These are phyloP conservation scores for Neurospora cerealis DNA, from an alignment of 495 filamentous ascomycete species.

Conservation along the genomic window DNA sequence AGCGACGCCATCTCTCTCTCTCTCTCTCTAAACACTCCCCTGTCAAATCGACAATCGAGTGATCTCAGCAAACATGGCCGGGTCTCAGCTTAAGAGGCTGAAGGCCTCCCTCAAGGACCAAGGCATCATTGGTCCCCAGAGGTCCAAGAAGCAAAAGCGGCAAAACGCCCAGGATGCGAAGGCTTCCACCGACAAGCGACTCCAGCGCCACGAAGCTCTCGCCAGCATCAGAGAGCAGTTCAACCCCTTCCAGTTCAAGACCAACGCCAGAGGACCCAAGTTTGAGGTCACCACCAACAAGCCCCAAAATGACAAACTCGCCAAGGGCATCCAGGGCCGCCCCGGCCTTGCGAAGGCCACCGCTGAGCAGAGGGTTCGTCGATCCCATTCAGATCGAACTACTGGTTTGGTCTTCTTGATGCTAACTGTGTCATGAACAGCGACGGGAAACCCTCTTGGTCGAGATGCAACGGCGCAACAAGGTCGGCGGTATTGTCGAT, in stretches of 20 bases:
- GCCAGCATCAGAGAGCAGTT: constrained; percentile 84
- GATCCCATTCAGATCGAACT: neutral
- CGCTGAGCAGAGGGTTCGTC: constrained; percentile 73
- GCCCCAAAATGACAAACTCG: constrained; percentile 36
- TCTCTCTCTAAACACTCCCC: neutral
- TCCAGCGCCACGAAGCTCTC: constrained; percentile 64
- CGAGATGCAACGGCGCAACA: constrained; percentile 78
- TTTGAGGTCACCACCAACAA: constrained; percentile 61
- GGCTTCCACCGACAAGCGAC: constrained; percentile 51
- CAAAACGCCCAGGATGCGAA: constrained; percentile 56
- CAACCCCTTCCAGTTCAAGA: constrained; percentile 93
- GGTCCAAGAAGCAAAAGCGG: constrained; percentile 85
- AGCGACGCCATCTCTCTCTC: neutral
- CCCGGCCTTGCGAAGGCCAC: constrained; percentile 76
- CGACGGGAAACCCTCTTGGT: constrained; percentile 69
- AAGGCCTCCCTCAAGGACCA: constrained; percentile 81
- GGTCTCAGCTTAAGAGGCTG: constrained; percentile 91
- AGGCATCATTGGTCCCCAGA: constrained; percentile 76
- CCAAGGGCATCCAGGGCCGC: constrained; percentile 50
- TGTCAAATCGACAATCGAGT: neutral
- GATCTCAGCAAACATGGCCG: constrained; percentile 54
- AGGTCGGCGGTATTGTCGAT: constrained; percentile 86
- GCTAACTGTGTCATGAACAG: constrained; percentile 26
- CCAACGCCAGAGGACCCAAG: constrained; percentile 55
- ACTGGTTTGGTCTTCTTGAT: neutral